Evolutionary conservation across 805 yeast species (phyloP), one percentile per base, ranked within the genome.

Genomic region (Wilhelminamyces savonicus): DNA sequence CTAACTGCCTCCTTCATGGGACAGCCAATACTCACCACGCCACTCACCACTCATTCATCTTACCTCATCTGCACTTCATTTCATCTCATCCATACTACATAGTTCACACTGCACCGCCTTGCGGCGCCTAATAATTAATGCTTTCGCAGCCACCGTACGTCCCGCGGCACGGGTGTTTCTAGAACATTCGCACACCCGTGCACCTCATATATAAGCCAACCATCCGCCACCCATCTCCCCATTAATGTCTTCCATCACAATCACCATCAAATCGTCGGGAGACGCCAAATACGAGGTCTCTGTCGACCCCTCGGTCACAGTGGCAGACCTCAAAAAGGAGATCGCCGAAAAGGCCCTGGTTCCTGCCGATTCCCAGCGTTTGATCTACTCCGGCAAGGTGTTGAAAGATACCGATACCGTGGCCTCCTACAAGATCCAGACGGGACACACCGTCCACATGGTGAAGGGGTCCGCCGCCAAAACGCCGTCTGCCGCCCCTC

Each of bases 381-480:
- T 90, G 51, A 88, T 90, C 49, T 90, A 83, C 62, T 83, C 96
- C 3, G 98, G 98, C 23, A 81, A 90, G 43, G 95, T 92, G 20
- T 71, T 90, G 50, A 88, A 88, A 56, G 96, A 90, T 49, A 66
- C 64, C 21, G 92, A 88, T 43, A 71, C 83, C 5, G 57, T 90
- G 7, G 78, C 69, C 12, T 62, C 75, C 4, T 90, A 90, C 63
- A 85, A 85, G 54, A 75, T 90, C 50, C 84, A 84, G 56, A 62
- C 74, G 32, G 96, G 94, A 16, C 94, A 85, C 54, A 80, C 95
- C 0, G 66, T 90, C 38, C 98, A 90, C 59, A 52, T 92, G 44
- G 97, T 90, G 19, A 85, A 82, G 64, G 79, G 94, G 34, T 86
- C 88, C 3, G 56, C 49, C 11, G 63, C 69, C 1, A 32, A 37